phyloP scores from a whole-genome alignment of 2,329 filamentous ascomycete species.

The Xylariaceae sp. region DNA sequence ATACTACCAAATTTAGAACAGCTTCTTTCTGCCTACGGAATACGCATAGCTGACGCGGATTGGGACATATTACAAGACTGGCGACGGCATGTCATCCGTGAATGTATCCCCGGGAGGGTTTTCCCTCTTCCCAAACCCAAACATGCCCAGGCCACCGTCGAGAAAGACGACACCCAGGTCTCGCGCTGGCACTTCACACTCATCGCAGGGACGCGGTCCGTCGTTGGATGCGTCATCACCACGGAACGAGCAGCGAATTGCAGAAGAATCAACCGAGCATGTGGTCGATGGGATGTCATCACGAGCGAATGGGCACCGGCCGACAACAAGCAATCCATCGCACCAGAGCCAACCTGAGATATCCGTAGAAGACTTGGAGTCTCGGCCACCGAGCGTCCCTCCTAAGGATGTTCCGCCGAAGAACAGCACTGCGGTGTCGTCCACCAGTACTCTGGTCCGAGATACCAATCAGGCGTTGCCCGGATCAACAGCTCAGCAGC shows the following conservation, averaged over 20 bases:
- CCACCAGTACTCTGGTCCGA: slow-evolving; percentile 45
- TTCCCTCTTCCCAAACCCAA: slow-evolving; percentile 53
- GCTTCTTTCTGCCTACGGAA: background rate
- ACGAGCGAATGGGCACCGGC: slow-evolving; percentile 10
- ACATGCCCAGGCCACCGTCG: slow-evolving; percentile 36
- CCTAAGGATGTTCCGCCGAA: slow-evolving; percentile 41
- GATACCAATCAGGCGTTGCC: slow-evolving; percentile 46
- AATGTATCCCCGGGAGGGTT: slow-evolving; percentile 42
- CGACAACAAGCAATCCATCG: slow-evolving; percentile 28
- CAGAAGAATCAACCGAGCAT: slow-evolving; percentile 28
- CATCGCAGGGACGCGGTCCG: slow-evolving; percentile 24
- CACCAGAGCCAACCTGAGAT: slow-evolving; percentile 25
- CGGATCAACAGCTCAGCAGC: slow-evolving; percentile 54
- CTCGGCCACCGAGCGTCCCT: slow-evolving; percentile 36
- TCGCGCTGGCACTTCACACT: slow-evolving; percentile 28
- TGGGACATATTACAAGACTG: slow-evolving; percentile 5
- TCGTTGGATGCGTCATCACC: slow-evolving; percentile 32
- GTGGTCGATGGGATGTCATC: slow-evolving; percentile 30
- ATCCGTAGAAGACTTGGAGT: slow-evolving; percentile 24
- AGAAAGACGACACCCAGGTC: slow-evolving; percentile 39
- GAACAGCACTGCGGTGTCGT: slow-evolving; percentile 48
- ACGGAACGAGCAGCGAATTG: slow-evolving; percentile 26
- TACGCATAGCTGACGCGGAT: slow-evolving; percentile 1
- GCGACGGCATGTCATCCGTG: slow-evolving; percentile 23
- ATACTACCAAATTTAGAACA: slow-evolving; percentile 7